Evolutionary conservation across 2,329 filamentous ascomycete genomes (phyloP), one percentile per base, ranked within the genome.

Genomic region (Neurospora sp.): DNA sequence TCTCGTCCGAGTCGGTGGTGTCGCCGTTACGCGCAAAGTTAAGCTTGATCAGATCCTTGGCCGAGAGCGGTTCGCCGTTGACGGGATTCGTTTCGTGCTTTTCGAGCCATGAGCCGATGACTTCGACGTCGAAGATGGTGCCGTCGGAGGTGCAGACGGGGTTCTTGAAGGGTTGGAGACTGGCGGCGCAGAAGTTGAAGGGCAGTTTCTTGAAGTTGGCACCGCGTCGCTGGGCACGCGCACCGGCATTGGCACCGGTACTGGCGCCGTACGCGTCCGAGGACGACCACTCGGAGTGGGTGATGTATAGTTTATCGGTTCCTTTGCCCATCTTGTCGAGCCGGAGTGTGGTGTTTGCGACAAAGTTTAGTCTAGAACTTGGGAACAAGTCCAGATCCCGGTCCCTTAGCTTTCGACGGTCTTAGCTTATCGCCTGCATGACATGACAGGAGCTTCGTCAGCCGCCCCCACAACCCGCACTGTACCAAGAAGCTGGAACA

Each of bases 101-200:
- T 73, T 95, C 92, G 36, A 99, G 87, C 96, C 96, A 99, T 68
- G 93, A 90, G 52, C 93, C 84, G 71, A 99, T 98, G 77, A 97
- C 93, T 75, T 96, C 95, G 75, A 97, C 87, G 77, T 99, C 96
- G 80, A 98, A 99, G 71, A 97, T 95, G 13, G 91, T 96, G 68
- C 96, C 96, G 58, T 91, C 85, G 3, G 87, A 78, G 0, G 95
- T 98, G 84, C 96, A 99, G 42, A 99, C 96, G 5, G 96, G 94
- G 77, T 97, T 92, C 77, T 90, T 89, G 83, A 97, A 99, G 8
- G 96, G 96, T 78, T 98, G 96, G 40, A 99, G 90, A 72, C 93
- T 97, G 46, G 97, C 90, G 72, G 96, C 93, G 87, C 96, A 99
- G 82, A 96, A 98, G 85, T 97, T 98, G 87, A 96, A 99, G 38